Conservation (phyloP, 2,329 filamentous ascomycete genomes). For the Zymoseptoria crescenta region DNA sequence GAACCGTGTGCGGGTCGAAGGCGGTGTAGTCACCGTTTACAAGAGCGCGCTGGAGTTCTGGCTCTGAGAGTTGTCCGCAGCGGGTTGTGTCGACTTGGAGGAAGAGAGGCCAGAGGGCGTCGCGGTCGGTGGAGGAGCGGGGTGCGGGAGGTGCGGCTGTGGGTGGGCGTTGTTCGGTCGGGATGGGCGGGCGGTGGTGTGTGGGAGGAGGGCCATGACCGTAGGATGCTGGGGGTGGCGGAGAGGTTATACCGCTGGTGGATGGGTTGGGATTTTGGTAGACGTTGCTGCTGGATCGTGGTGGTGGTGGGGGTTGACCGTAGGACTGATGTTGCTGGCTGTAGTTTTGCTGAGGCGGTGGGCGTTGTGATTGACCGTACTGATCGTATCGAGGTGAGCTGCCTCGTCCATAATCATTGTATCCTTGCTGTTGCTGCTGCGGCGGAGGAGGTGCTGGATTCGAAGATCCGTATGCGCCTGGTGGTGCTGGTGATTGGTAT, state of each 20-base stretch:
- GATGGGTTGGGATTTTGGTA: slow-evolving; percentile 3
- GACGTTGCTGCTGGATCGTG: slow-evolving; percentile 11
- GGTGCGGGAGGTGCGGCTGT: slow-evolving; percentile 43
- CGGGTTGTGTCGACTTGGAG: slow-evolving; percentile 81
- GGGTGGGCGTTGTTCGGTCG: slow-evolving; percentile 37
- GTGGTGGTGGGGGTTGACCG: slow-evolving; percentile 11
- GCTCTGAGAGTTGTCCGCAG: slow-evolving; percentile 74
- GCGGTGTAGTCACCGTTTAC: slow-evolving; percentile 95
- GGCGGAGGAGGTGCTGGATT: slow-evolving; percentile 21
- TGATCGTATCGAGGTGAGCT: slow-evolving; percentile 31
- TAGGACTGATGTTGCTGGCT: slow-evolving; percentile 5
- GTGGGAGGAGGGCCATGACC: slow-evolving; percentile 48
- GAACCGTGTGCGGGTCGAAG: slow-evolving; percentile 88
- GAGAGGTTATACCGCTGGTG: slow-evolving; percentile 14
- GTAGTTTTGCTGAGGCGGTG: slow-evolving; percentile 10
- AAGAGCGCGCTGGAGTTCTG: slow-evolving; percentile 78
- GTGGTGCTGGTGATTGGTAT: slow-evolving; percentile 23
- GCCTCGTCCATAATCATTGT: slow-evolving; percentile 26
- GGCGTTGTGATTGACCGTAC: slow-evolving; percentile 16
- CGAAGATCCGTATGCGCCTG: slow-evolving; percentile 33
- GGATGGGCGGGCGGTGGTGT: slow-evolving; percentile 54
- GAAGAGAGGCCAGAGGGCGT: slow-evolving; percentile 71
- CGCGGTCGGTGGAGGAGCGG: slow-evolving; percentile 57
- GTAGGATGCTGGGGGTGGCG: slow-evolving; percentile 43
- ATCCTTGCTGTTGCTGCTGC: slow-evolving; percentile 20